Evolutionary conservation across 345 rosid genomes (phyloP), one percentile per base, ranked within the genome.

Genomic region (Linum usitatissimum): DNA sequence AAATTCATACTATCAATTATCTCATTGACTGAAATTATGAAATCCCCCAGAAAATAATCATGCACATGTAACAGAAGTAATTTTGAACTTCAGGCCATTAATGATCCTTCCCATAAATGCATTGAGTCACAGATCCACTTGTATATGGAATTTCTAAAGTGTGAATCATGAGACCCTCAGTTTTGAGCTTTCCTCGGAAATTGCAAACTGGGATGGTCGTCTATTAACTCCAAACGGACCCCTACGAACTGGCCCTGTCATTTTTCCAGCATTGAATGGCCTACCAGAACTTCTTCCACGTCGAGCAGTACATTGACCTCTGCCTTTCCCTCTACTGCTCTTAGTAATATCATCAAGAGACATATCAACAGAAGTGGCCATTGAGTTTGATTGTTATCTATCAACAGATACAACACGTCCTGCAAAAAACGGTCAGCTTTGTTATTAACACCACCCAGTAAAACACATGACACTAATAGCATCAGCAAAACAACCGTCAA

Each of bases 171-270:
- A 18, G 71, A 73, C 80, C 87, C 84, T 84, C 72, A 78, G 79
- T 79, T 74, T 73, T 69, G 74, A 79, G 96, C 97, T 88, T 94
- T 95, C 99, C 99, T 94, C 90, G 74, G 90, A 83, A 70, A 84
- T 89, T 0, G 86, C 40, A 66, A 73, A 75, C 23, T 80, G 74
- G 19, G 97, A 78, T 75, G 89, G 84, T 56, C 86, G 86, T 55
- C 91, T 62, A 72, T 75, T 83, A 45, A 92, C 76, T 55, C 80
- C 75, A 12, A 94, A 86, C 73, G 91, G 92, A 73, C 86, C 95
- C 71, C 79, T 85, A 20, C 72, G 94, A 75, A 54, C 75, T 23
- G 81, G 62, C 65, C 86, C 90, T 20, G 70, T 18, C 79, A 84
- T 79, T 84, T 95, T 91, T 76, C 90, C 87, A 73, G 74, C 84